A percentile compares a stretch with the other conserved stretches of the same genome.
Evolutionary conservation across 306 rosid species (phyloP).

Genomic region (Lathyrus tuberosus): DNA sequence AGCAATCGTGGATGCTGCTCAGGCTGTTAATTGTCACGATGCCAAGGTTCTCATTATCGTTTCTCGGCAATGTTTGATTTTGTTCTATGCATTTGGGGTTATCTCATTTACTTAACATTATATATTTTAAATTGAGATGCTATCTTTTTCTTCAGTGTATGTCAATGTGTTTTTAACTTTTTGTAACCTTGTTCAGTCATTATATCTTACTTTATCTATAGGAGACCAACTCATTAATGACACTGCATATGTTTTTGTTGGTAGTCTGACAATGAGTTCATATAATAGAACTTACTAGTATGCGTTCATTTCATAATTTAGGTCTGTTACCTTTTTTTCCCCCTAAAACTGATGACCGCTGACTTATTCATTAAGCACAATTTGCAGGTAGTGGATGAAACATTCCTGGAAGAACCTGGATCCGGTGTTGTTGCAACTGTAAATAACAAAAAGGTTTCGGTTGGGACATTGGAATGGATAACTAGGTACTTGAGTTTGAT

Average conservation of each 20-base stretch:
- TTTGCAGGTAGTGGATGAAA: constrained; percentile 77
- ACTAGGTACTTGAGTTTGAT: constrained; percentile 56
- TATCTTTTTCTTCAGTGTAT: constrained; percentile 22
- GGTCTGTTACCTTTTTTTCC: constrained; percentile 8
- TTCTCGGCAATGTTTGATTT: constrained; percentile 36
- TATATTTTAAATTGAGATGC: constrained; percentile 26
- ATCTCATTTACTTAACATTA: constrained; percentile 21
- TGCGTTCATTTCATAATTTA: constrained; percentile 29
- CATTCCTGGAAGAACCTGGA: constrained; percentile 96
- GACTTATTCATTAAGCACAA: constrained; percentile 30
- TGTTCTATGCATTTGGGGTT: constrained; percentile 32
- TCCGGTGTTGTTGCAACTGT: constrained; percentile 90
- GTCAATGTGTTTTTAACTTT: background rate
- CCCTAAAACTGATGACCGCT: constrained; percentile 11
- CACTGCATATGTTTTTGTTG: constrained; percentile 2
- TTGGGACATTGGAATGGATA: constrained; percentile 94
- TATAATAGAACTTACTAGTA: constrained; percentile 26
- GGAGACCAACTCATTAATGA: constrained; percentile 19
- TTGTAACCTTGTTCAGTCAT: constrained; percentile 18
- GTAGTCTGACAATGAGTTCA: background rate
- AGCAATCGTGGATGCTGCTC: constrained; percentile 94
- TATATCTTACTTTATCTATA: constrained; percentile 4
- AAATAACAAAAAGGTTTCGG: constrained; percentile 69
- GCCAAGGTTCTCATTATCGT: constrained; percentile 58
- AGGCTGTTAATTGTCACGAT: constrained; percentile 53